Base-by-base conservation (phyloP, 495 filamentous ascomycete species). In the Talaromyces wortmannii region DNA sequence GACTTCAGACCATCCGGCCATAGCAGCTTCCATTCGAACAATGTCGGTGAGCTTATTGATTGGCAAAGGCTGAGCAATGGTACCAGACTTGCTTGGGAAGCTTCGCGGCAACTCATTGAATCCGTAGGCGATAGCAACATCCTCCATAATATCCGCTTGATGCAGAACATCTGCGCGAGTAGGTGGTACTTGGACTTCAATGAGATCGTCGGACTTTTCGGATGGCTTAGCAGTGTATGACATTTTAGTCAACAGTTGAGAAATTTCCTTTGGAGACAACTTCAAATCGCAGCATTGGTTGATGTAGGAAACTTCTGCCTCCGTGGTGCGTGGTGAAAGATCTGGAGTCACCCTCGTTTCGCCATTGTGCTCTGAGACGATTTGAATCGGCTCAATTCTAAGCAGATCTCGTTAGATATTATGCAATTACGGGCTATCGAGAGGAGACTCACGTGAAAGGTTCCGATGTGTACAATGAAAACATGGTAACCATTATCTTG, bases 111-210 rank as follows among this genome's bases (percentile, higher is more conserved):
- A 86, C 17, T 85, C 85, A 78, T 99, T 97, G 81, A 95, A 99
- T 55, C 94, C 94, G 71, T 96, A 95, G 15, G 89, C 89, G 56
- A 98, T 90, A 15, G 91, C 94, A 15, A 94, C 84, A 70, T 99
- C 94, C 71, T 99, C 94, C 94, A 99, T 97, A 62, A 99, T 90
- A 67, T 99, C 94, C 59, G 89, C 91, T 68, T 96, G 86, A 70
- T 99, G 95, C 16, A 99, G 81, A 17, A 99, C 87, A 71, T 97
- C 94, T 6, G 94, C 92, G 29, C 94, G 85, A 43, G 90, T 97
- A 29, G 91, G 83, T 8, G 94, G 94, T 43, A 97, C 79, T 32
- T 83, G 78, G 18, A 97, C 85, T 55, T 92, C 84, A 59, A 97
- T 80, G 40, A 87, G 65, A 58, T 88, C 80, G 23, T 75, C 63